phyloP scores from a whole-genome alignment of 495 filamentous ascomycete genomes.

The Penicillium antarcticum region DNA sequence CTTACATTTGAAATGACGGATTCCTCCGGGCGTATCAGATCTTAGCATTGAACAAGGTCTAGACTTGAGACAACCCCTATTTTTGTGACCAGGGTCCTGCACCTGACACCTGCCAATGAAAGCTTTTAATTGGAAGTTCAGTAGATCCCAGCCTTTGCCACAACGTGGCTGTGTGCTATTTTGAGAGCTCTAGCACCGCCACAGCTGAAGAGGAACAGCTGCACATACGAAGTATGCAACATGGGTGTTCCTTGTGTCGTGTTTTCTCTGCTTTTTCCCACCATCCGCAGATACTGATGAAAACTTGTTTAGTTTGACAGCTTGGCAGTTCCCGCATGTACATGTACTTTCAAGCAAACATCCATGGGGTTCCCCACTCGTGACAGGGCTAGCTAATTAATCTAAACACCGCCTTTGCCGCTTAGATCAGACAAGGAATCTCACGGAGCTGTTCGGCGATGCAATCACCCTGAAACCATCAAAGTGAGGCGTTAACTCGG shows the following conservation, averaged over 20 bases:
- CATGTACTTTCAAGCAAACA: conserved; percentile 10
- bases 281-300: neutral
- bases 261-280: neutral
- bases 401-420: conserved; percentile 11
- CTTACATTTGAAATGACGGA: conserved; percentile 1
- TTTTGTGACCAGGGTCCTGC: neutral
- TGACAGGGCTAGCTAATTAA: conserved; percentile 1
- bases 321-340: conserved; percentile 5
- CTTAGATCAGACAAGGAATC: conserved; percentile 5
- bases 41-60: neutral
- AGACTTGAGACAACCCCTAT: neutral
- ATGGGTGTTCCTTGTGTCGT: neutral
- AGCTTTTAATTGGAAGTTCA: neutral
- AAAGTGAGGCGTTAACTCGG: conserved; percentile 13
- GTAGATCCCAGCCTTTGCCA: neutral
- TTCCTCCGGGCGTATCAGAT: neutral
- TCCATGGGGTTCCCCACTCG: neutral
- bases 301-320: conserved; percentile 5
- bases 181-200: neutral
- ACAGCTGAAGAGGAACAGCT: neutral
- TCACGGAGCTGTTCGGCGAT: conserved; percentile 20
- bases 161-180: conserved; percentile 11
- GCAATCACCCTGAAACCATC: conserved; percentile 27
- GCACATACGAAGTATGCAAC: neutral
- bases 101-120: neutral